Conservation (phyloP, 176 grass and related monocot species). For the Thalia dealbata region DNA sequence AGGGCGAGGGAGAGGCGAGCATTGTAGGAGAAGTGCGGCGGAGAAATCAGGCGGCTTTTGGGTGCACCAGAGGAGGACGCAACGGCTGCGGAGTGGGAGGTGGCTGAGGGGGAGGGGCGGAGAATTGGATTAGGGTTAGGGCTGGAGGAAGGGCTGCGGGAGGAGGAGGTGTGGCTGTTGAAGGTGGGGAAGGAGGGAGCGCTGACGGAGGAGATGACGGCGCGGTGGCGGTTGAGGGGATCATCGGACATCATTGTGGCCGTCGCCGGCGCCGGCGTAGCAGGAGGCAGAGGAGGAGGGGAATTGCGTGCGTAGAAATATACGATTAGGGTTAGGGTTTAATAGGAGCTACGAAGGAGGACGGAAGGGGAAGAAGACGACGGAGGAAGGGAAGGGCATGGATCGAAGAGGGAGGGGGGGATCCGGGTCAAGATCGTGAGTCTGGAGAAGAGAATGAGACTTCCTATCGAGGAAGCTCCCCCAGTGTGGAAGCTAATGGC, state of each 20-base stretch:
- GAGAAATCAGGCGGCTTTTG: conserved; percentile 24
- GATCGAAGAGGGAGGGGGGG: conserved; percentile 3
- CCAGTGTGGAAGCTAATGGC: too few relatives aligned
- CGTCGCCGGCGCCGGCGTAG: background rate
- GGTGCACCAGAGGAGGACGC: conserved; percentile 2
- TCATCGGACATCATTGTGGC: conserved; percentile 54
- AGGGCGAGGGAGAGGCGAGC: conserved; percentile 53
- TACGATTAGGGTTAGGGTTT: conserved; percentile 13
- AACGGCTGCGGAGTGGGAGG: background rate
- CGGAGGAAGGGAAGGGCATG: conserved; percentile 33
- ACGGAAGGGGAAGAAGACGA: background rate
- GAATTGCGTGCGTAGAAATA: conserved; percentile 51
- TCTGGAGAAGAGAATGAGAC: background rate
- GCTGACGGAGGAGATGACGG: conserved; percentile 55
- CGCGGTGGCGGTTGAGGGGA: conserved; percentile 44
- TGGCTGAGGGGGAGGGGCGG: conserved; percentile 29
- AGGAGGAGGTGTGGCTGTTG: conserved; percentile 31
- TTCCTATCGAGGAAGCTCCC: background rate
- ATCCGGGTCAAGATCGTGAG: background rate
- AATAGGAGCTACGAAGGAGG: conserved; percentile 15
- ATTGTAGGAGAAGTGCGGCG: conserved; percentile 57
- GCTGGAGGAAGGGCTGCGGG: conserved; percentile 43
- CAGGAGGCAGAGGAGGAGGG: background rate
- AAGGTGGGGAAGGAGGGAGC: conserved; percentile 50
- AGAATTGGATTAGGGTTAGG: conserved; percentile 41